phyloP scores from a whole-genome alignment of 768 basidiomycete species.

The Trametes gibbosa region DNA sequence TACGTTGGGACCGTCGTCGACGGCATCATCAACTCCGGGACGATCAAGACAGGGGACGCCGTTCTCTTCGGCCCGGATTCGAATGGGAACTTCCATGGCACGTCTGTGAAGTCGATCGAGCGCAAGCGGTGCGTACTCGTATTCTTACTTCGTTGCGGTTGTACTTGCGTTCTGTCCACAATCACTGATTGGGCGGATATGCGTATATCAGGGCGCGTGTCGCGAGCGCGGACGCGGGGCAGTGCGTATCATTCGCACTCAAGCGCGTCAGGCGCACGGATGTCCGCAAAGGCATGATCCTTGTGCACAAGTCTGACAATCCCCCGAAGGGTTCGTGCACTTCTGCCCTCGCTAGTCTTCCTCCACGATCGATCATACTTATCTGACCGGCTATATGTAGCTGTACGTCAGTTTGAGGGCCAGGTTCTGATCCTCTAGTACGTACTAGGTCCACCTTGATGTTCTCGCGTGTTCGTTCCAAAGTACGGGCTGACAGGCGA shows the following conservation, averaged over 20 bases:
- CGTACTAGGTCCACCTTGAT: constrained; percentile 28
- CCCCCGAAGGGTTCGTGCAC: constrained; percentile 64
- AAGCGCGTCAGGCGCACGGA: constrained; percentile 81
- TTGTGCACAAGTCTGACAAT: constrained; percentile 75
- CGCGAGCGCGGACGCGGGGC: constrained; percentile 86
- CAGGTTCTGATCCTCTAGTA: constrained; percentile 92
- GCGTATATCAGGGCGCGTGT: constrained; percentile 63
- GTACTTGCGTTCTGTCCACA: neutral
- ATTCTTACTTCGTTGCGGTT: neutral
- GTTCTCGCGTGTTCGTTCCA: neutral
- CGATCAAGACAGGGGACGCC: constrained; percentile 73
- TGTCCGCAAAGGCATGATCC: constrained; percentile 93
- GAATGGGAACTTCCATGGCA: constrained; percentile 81
- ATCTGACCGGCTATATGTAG: constrained; percentile 34
- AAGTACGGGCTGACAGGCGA: constrained; percentile 1
- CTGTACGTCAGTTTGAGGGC: constrained; percentile 85
- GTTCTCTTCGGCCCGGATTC: constrained; percentile 90
- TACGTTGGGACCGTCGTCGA: constrained; percentile 85
- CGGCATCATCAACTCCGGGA: constrained; percentile 77
- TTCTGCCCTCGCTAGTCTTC: too few species aligned
- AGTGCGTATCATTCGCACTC: constrained; percentile 89
- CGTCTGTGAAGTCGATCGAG: constrained; percentile 88
- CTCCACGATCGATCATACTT: neutral
- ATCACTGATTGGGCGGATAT: neutral
- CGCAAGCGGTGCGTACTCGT: constrained; percentile 65